Evolutionary conservation across 768 basidiomycete species (phyloP), one percentile per base, ranked within the genome.

Genomic region (Suillus occidentalis): DNA sequence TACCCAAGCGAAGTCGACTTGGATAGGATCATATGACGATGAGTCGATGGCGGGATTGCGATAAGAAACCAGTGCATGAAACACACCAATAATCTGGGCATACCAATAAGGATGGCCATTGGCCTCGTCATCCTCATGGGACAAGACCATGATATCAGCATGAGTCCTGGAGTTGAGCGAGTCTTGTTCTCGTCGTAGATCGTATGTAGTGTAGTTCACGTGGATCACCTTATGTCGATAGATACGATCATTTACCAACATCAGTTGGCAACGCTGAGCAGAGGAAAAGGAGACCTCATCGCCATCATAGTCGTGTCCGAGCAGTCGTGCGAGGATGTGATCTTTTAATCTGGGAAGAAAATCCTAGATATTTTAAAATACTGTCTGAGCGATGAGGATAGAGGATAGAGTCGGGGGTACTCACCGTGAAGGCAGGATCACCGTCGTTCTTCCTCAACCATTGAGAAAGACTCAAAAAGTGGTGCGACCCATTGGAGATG

Each of bases 1-100:
- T 0, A 84, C 81, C 77, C 77, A 82, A 4, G 83, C 68, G 53
- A 83, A 77, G 3, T 80, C 76, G 63, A 83, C 75, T 6, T 65
- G 64, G 18, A 69, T 63, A 1, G 70, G 39, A 2, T 74, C 77
- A 60, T 72, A 62, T 10, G 45, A 64, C 28, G 63, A 65, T 39
- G 45, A n/a, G 58, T 52, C 16, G 25, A 3, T 6, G 25, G 13
- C 6, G 3, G 25, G 13, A 14, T 52, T 16, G 1, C 22, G 10
- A 25, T 12, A n/a, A 31, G 8, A 9, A 28, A 52, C 52, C 18
- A 57, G 20, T 20, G 43, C 20, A 9, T 53, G 52, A 52, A 52
- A 52, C 1, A 18, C 28, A 16, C 50, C 28, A 9, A 52, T 31
- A 5, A 52, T 52, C 3, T 28, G 6, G 16, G 50, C 50, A 69